phyloP scores from a whole-genome alignment of 2,329 filamentous ascomycete species.

The Talaromyces rugulosus region DNA sequence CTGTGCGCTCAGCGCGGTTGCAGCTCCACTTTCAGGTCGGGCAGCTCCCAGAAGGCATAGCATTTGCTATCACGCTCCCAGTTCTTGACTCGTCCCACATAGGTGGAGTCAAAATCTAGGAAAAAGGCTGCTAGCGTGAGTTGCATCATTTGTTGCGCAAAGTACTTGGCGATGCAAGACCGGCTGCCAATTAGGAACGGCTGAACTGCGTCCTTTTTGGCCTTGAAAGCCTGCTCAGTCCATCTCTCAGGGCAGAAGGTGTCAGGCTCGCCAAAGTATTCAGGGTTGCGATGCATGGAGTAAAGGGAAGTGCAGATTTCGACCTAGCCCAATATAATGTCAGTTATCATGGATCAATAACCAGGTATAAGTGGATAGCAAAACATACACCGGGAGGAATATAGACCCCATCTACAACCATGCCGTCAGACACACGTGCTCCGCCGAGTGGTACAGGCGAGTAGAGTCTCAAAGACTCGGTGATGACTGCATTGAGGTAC shows the following conservation, averaged over 20 bases:
- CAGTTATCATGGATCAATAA: slow-evolving; percentile 7
- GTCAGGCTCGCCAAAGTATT: slow-evolving; percentile 26
- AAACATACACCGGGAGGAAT: slow-evolving; percentile 21
- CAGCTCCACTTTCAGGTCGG: slow-evolving; percentile 19
- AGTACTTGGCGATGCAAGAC: slow-evolving; percentile 24
- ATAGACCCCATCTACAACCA: slow-evolving; percentile 20
- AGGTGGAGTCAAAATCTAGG: slow-evolving; percentile 21
- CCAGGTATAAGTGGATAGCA: not conserved
- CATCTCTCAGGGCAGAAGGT: slow-evolving; percentile 31
- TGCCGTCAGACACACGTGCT: slow-evolving; percentile 20
- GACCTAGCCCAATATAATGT: not conserved
- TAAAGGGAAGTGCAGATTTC: slow-evolving; percentile 27
- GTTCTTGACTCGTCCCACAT: slow-evolving; percentile 19
- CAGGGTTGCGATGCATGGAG: slow-evolving; percentile 27
- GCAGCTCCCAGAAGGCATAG: slow-evolving; percentile 25
- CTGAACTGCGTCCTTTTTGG: slow-evolving; percentile 21
- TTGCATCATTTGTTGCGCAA: slow-evolving; percentile 24
- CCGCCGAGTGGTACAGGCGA: slow-evolving; percentile 26
- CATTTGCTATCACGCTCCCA: slow-evolving; percentile 22
- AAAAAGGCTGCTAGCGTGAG: slow-evolving; percentile 21
- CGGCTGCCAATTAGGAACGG: slow-evolving; percentile 23
- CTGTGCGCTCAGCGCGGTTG: slow-evolving; percentile 1
- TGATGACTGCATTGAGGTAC: slow-evolving; percentile 27
- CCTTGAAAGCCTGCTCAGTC: slow-evolving; percentile 20
- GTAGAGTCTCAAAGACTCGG: slow-evolving; percentile 28